These are phyloP conservation scores for Orbilia ellipsospora DNA, from an alignment of 2,329 filamentous ascomycete species.

Conservation along the genomic window DNA sequence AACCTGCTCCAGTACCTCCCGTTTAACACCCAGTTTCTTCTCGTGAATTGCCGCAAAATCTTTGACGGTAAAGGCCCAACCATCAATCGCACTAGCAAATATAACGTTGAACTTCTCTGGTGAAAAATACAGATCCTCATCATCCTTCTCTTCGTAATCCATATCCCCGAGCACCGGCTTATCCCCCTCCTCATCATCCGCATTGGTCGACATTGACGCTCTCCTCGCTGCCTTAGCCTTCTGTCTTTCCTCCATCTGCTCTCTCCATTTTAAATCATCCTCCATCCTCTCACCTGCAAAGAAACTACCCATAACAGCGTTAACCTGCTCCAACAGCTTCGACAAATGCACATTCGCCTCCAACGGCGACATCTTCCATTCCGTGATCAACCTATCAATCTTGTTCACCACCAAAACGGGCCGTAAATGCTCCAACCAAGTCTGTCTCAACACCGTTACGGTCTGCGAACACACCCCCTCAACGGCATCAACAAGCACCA, in stretches of 20 bases:
- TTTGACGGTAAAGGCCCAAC: conserved; percentile 97
- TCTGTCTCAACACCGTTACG: conserved; percentile 92
- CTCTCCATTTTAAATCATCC: conserved; percentile 94
- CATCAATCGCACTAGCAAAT: conserved; percentile 95
- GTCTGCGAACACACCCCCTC: conserved; percentile 99
- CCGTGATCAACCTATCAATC: conserved; percentile 92
- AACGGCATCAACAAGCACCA: conserved; percentile 94
- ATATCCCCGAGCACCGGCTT: conserved; percentile 63
- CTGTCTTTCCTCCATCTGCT: conserved; percentile 89
- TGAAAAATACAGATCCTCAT: conserved; percentile 97
- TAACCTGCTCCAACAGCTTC: conserved; percentile 93
- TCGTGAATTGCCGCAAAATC: conserved; percentile 95
- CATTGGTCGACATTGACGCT: conserved; percentile 56
- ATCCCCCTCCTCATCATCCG: conserved; percentile 70
- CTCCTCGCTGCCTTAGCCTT: conserved; percentile 65
- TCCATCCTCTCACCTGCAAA: conserved; percentile 99
- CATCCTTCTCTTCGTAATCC: conserved; percentile 87
- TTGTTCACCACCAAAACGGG: conserved; percentile 97
- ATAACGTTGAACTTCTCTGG: conserved; percentile 99
- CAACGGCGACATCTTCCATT: conserved; percentile 88
- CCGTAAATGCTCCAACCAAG: conserved; percentile 95
- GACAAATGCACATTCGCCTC: conserved; percentile 91
- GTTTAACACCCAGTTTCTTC: conserved; percentile 95
- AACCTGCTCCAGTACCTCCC: conserved; percentile 86
- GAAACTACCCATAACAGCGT: conserved; percentile 96